A percentile compares a stretch with the other conserved stretches of the same genome.
These are phyloP conservation scores for Linaria vulgaris DNA, from an alignment of 257 asterid genomes.

Conservation along the genomic window DNA sequence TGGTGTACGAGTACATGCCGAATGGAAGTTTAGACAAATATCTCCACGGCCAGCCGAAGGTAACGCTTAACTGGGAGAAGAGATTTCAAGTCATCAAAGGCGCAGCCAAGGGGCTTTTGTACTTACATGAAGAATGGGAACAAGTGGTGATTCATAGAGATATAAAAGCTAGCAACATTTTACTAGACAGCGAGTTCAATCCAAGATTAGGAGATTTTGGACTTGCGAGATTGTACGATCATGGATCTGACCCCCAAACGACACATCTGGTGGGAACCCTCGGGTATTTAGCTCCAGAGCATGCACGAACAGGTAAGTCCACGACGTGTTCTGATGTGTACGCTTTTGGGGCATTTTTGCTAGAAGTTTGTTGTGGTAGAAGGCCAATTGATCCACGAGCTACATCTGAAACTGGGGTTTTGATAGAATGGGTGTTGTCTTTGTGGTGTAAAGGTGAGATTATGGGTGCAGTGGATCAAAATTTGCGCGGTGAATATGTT, in stretches of 20 bases:
- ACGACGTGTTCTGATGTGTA: conserved; percentile 64
- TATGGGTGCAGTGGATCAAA: conserved; percentile 53
- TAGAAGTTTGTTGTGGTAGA: conserved; percentile 77
- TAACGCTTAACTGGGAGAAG: conserved; percentile 34
- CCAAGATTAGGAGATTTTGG: conserved; percentile 64
- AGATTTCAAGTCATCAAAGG: conserved; percentile 47
- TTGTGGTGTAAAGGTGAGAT: conserved; percentile 52
- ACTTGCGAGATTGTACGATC: conserved; percentile 56
- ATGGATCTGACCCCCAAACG: conserved; percentile 56
- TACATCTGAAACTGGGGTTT: conserved; percentile 59
- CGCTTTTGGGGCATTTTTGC: conserved; percentile 69
- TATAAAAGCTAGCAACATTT: conserved; percentile 48
- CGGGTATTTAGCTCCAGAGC: conserved; percentile 71
- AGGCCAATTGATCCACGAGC: conserved; percentile 70
- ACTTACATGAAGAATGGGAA: conserved; percentile 46
- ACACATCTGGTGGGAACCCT: conserved; percentile 63
- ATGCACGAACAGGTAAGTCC: conserved; percentile 50
- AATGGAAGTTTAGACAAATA: conserved; percentile 40
- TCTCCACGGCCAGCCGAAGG: conserved; percentile 28
- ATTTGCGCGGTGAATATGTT: conserved; percentile 42
- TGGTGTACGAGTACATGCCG: conserved; percentile 45
- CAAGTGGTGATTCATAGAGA: conserved; percentile 40
- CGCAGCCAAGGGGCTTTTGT: conserved; percentile 40
- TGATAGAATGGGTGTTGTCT: conserved; percentile 86
- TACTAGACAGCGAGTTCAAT: conserved; percentile 52